phyloP scores from a whole-genome alignment of 2,329 filamentous ascomycete species.

The Plectosphaerella plurivora region DNA sequence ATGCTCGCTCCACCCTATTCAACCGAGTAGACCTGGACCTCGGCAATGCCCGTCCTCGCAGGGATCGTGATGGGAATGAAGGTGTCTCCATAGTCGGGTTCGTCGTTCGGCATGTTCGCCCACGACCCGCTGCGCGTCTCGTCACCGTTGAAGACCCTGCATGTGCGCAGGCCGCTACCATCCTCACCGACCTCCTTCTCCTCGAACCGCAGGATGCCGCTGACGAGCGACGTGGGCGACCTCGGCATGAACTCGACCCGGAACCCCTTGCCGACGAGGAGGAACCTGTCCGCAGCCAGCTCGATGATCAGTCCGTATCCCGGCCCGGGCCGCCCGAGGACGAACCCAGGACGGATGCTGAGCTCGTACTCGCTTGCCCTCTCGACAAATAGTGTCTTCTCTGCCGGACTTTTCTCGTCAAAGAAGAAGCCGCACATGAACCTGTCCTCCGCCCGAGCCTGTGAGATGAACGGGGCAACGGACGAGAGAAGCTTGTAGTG shows the following conservation, averaged over 20 bases:
- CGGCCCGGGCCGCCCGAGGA: constrained; percentile 29
- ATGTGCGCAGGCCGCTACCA: constrained; percentile 21
- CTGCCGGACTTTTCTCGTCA: constrained; percentile 24
- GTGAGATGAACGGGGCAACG: constrained; percentile 18
- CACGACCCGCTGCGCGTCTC: constrained; percentile 36
- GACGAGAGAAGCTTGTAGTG: constrained; percentile 25
- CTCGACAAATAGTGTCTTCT: constrained; percentile 14
- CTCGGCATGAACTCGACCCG: constrained; percentile 23
- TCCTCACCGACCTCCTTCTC: constrained; percentile 28
- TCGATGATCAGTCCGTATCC: constrained; percentile 32
- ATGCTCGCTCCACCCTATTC: too few species aligned
- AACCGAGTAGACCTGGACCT: constrained; percentile 29
- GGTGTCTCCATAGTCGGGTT: constrained; percentile 50
- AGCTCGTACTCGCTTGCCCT: constrained; percentile 25
- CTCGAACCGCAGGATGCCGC: constrained; percentile 25
- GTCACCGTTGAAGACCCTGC: constrained; percentile 29
- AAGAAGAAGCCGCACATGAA: constrained; percentile 29
- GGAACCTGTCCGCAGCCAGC: constrained; percentile 22
- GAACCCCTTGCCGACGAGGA: constrained; percentile 30
- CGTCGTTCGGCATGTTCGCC: constrained; percentile 49
- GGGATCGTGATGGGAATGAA: constrained; percentile 50
- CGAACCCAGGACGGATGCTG: constrained; percentile 27
- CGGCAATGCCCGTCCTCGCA: constrained; percentile 40
- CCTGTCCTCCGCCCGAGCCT: constrained; percentile 21
- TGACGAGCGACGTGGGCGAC: constrained; percentile 22